These are phyloP conservation scores for Firmiana major DNA, from an alignment of 345 rosid species.

Conservation along the genomic window DNA sequence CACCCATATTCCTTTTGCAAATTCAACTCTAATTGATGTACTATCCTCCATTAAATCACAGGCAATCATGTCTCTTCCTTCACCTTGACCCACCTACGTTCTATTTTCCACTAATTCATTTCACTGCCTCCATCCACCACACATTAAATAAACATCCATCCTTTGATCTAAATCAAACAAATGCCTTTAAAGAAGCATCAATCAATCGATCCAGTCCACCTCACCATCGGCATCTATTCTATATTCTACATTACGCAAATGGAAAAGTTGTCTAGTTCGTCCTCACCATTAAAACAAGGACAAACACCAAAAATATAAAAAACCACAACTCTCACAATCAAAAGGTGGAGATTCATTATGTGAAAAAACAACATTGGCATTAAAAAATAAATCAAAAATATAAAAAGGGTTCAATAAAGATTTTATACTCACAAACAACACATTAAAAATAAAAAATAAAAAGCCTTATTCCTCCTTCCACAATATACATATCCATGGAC, in stretches of 20 bases:
- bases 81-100: slow-evolving; percentile 20
- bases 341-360: slow-evolving; percentile 40
- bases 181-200: slow-evolving; percentile 14
- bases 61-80: slow-evolving; percentile 8
- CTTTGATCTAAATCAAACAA: not conserved
- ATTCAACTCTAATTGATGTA: slow-evolving; percentile 4
- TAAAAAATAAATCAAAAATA: slow-evolving; percentile 19
- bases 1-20: not conserved
- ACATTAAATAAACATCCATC: slow-evolving; percentile 11
- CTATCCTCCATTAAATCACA: slow-evolving; percentile 14
- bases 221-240: slow-evolving; percentile 39
- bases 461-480: slow-evolving; percentile 47
- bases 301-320: slow-evolving; percentile 8
- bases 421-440: slow-evolving; percentile 5
- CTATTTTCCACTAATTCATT: not conserved
- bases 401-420: slow-evolving; percentile 8
- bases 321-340: slow-evolving; percentile 33
- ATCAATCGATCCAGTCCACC: slow-evolving; percentile 15
- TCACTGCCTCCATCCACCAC: slow-evolving; percentile 11
- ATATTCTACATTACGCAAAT: slow-evolving; percentile 30
- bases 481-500: slow-evolving; percentile 45
- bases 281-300: slow-evolving; percentile 14
- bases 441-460: not conserved
- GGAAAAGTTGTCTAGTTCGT: slow-evolving; percentile 14
- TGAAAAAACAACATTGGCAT: slow-evolving; percentile 50